phyloP scores from a whole-genome alignment of 768 basidiomycete genomes.

The Holtermannia corniformis region DNA sequence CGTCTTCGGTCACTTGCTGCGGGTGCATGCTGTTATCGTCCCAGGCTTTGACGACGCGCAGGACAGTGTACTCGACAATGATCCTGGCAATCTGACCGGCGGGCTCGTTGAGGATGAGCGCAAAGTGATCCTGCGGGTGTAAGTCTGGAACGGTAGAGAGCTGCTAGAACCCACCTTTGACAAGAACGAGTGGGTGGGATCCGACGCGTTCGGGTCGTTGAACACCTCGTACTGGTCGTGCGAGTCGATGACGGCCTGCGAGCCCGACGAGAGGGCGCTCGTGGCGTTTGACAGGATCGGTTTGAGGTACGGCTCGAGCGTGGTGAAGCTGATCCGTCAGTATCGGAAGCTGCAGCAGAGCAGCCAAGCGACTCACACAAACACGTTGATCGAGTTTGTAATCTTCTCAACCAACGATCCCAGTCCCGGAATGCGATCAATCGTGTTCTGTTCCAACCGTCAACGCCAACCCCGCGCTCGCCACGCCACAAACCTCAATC shows the following conservation, averaged over 20 bases:
- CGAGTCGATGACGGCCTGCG: slow-evolving; percentile 66
- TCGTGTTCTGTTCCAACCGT: slow-evolving; percentile 25
- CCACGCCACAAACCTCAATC: slow-evolving; percentile 46
- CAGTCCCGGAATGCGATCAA: slow-evolving; percentile 76
- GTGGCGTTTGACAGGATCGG: slow-evolving; percentile 67
- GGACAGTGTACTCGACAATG: slow-evolving; percentile 59
- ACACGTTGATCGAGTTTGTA: slow-evolving; percentile 62
- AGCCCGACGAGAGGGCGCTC: slow-evolving; percentile 52
- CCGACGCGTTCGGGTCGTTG: slow-evolving; percentile 68
- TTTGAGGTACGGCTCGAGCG: slow-evolving; percentile 74
- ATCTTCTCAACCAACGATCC: slow-evolving; percentile 63
- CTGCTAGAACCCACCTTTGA: slow-evolving; percentile 50
- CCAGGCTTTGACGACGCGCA: slow-evolving; percentile 68
- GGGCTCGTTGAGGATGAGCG: slow-evolving; percentile 61
- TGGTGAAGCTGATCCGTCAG: slow-evolving; percentile 57
- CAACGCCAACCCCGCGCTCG: background rate
- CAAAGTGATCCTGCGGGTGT: slow-evolving; percentile 55
- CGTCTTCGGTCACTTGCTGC: slow-evolving; percentile 30
- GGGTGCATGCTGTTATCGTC: slow-evolving; percentile 49
- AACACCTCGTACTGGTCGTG: slow-evolving; percentile 82
- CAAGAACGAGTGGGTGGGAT: slow-evolving; percentile 52
- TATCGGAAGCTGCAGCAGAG: background rate
- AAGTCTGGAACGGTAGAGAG: background rate
- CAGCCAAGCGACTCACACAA: slow-evolving; percentile 45
- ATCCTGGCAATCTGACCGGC: slow-evolving; percentile 63